A percentile compares a stretch with the other conserved stretches of the same genome.
phyloP scores from a whole-genome alignment of 192 early-diverging fungal species.

The Gonapodya prolifera region DNA sequence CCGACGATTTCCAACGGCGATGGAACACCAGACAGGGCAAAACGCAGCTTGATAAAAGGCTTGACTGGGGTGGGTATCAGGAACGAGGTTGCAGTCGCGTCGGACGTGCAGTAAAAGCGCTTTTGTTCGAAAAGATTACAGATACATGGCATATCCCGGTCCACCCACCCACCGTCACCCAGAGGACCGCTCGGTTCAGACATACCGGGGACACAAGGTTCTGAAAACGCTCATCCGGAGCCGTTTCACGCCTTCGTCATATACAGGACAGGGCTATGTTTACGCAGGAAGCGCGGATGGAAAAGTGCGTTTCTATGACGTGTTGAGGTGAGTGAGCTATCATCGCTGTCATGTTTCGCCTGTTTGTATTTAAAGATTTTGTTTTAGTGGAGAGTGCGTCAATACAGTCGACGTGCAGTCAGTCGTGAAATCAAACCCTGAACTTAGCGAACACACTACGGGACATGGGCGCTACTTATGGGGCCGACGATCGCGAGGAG shows the following conservation, averaged over 20 bases:
- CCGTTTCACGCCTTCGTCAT: conserved; percentile 42
- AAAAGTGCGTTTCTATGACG: conserved; percentile 22
- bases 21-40: too few relatives aligned
- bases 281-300: conserved; percentile 56
- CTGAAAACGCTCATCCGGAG: conserved; percentile 56
- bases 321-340: neutral
- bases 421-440: too few relatives aligned
- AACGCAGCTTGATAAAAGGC: too few relatives aligned
- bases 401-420: too few relatives aligned
- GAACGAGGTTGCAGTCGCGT: too few relatives aligned
- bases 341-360: neutral
- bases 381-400: too few relatives aligned
- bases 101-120: too few relatives aligned
- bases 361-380: neutral
- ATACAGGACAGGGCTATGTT: conserved; percentile 46
- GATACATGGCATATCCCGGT: conserved; percentile 25
- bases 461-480: neutral
- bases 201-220: conserved; percentile 36
- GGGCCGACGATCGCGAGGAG: neutral
- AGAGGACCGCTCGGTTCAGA: conserved; percentile 38
- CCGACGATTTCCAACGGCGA: too few relatives aligned
- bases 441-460: neutral
- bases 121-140: conserved; percentile 17
- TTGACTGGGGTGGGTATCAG: too few relatives aligned
- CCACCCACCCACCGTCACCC: conserved; percentile 21